Base-by-base conservation (phyloP, 495 filamentous ascomycete species). In the Tetracladium marchalianum region DNA sequence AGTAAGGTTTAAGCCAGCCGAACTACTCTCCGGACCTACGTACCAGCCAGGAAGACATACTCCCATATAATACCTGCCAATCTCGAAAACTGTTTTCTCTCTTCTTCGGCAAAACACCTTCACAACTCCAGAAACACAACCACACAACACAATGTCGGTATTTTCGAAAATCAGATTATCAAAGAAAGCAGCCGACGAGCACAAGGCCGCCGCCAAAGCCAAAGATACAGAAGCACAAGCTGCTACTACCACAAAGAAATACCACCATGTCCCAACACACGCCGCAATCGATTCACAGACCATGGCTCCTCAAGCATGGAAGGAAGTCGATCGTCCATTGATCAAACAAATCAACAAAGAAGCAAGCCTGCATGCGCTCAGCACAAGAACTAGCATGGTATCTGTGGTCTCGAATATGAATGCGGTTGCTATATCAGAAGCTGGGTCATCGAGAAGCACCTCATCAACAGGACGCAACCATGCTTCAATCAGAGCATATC, bases 191-290 rank as follows among this genome's bases (percentile, higher is more conserved):
- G 72, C 70, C 19, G 73, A 73, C 53, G 67, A 77, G 35, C 64
- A 70, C 39, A 60, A 60, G 42, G 65, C 65, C 5, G 57, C 61
- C 41, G 67, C 52, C 42, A 65, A 61, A 58, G 56, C 59, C 12
- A 52, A 59, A 67, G 68, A 53, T 49, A 62, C 17, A 62, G 67
- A 53, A 22, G n/a, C 33, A 31, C 34, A 12, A 1, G 31, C 56
- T 11, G 46, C 49, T 34, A 16, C 59, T 19, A 7, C 7, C 22
- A 7, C 22, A 7, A 11, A 22, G 1, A 67, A 68, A 13, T 80
- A 80, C 54, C 66, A 59, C 47, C 76, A 80, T 49, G 54, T 77
- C n/a, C 71, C 73, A 17, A 75, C 63, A 27, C 76, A 80, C 60
- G 76, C 76, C 35, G 72, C 71, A 41, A 54, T 63, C 34, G 76